These are phyloP conservation scores for Ophiostoma novo-ulmi DNA, from an alignment of 2,329 filamentous ascomycete species.

Conservation along the genomic window DNA sequence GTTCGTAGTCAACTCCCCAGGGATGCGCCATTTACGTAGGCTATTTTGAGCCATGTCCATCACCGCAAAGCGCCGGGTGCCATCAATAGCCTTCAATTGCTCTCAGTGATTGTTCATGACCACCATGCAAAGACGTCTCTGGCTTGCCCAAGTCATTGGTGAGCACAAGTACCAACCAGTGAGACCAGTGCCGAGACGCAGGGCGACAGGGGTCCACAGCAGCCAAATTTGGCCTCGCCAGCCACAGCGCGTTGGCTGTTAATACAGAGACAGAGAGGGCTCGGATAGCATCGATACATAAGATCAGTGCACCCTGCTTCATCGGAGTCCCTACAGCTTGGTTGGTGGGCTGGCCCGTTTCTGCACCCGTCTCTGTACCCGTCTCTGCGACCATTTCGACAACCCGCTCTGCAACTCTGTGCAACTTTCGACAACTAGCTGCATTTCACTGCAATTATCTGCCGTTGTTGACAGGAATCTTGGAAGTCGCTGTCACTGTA, in stretches of 20 bases:
- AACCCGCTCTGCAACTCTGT: neutral
- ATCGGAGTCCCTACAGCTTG: neutral
- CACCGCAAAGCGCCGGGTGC: constrained; percentile 10
- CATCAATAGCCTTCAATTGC: neutral
- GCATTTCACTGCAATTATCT: neutral
- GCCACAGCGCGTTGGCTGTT: neutral
- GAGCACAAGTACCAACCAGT: neutral
- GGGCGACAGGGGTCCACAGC: constrained; percentile 11
- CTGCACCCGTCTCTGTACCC: neutral
- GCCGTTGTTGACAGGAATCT: constrained; percentile 16
- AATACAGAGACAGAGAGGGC: neutral
- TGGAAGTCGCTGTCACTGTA: constrained; percentile 21
- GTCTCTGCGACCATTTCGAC: neutral
- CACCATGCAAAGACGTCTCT: neutral
- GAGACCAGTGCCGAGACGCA: constrained; percentile 14
- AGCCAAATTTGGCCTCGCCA: constrained; percentile 1
- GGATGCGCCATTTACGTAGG: constrained; percentile 11
- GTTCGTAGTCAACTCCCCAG: neutral
- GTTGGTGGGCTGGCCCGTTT: constrained; percentile 7
- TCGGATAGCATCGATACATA: neutral
- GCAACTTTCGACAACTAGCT: neutral
- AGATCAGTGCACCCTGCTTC: neutral
- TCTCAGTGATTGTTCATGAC: neutral
- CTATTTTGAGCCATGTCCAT: neutral
- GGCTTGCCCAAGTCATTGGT: neutral